Evolutionary conservation across 169 alveolate genomes (phyloP), one percentile per base, ranked within the genome.

Genomic region (Cryptosporidium felis): DNA sequence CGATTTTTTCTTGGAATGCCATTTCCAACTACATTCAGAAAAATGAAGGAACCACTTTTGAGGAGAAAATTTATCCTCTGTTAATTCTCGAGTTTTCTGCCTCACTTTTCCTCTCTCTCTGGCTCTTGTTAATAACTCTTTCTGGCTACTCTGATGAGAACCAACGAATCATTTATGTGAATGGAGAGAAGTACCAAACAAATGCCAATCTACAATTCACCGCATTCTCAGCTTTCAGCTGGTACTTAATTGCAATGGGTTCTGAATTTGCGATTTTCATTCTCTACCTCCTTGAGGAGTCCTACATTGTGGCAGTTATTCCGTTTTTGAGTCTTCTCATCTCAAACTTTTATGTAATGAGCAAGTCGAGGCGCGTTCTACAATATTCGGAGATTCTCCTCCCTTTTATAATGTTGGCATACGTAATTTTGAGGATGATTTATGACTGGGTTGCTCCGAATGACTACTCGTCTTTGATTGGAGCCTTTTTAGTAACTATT

Each of bases 401-500:
- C 0, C 85, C 85, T 40, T 53, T 74, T 3, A 14, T 74, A 8
- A 74, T 74, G 49, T 38, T 74, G 49, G 34, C 67, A 49, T 74
- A 53, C 41, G 67, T 74, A 4, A 56, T 74, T 40, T 16, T 74
- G 9, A 36, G 85, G 40, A 51, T 58, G 66, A 51, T 74, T 3
- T 74, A 38, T 53, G 40, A 21, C 0, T 74, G 85, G 85, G 65
- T 74, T 3, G 67, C 85, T 38, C 65, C 85, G 18, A n/a, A 49
- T 53, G 59, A 56, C 8, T 53, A 32, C 42, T 49, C 74, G 5
- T 74, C 67, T 5, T 23, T 51, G 46, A 36, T 74, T 42, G 85
- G 67, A 5, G 67, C 67, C 9, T 32, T 26, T 34, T 21, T 74
- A 40, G 59, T 74, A 38, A 74, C 59, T 4, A 40, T n/a, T 18